Evolutionary conservation across 2,329 filamentous ascomycete genomes (phyloP), one percentile per base, ranked within the genome.

Genomic region (Ascochyta lentis): DNA sequence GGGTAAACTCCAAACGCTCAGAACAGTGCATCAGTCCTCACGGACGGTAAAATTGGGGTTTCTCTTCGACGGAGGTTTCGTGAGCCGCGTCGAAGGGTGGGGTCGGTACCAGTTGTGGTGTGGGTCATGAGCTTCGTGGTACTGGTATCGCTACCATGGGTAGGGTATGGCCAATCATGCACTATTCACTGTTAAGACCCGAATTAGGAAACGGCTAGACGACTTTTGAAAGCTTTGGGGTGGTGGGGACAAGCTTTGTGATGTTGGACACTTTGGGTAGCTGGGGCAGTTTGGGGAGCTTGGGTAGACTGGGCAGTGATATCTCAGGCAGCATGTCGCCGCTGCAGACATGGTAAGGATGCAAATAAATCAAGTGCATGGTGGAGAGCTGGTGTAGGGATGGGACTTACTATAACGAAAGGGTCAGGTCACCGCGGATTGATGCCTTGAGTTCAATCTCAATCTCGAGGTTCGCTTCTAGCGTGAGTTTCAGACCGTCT

Each of bases 371-470:
- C 22, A 45, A 53, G 39, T 23, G 23, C 8, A 31, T 3, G 37
- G 19, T 35, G 22, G 23, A n/a, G 24, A 23, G 4, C 26, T 29
- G 13, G 10, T 13, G 29, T 5, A 15, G 4, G 40, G 47, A 39
- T 49, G 29, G 31, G 29, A 87, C 86, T 81, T 83, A 91, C 89
- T 89, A 85, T 69, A 95, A 81, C 61, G 87, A 89, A 62, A 95
- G 77, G 31, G 90, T 92, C 61, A 96, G 78, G 78, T 96, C 92
- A 70, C 92, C 92, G 67, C 92, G 87, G 63, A 95, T 92, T 75
- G 89, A 88, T 19, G 91, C 91, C 81, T 95, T 95, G 58, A 95
- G 83, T 67, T 92, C 89, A 59, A 95, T 90, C 76, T 95, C 91
- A 45, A 95, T 83, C 64, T 95, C 91, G 54, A 95, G 80, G 75